Percentiles rank a stretch among this genome's conserved stretches.
These are phyloP conservation scores for Citrullus colocynthis DNA, from an alignment of 306 rosid genomes.

Conservation along the genomic window DNA sequence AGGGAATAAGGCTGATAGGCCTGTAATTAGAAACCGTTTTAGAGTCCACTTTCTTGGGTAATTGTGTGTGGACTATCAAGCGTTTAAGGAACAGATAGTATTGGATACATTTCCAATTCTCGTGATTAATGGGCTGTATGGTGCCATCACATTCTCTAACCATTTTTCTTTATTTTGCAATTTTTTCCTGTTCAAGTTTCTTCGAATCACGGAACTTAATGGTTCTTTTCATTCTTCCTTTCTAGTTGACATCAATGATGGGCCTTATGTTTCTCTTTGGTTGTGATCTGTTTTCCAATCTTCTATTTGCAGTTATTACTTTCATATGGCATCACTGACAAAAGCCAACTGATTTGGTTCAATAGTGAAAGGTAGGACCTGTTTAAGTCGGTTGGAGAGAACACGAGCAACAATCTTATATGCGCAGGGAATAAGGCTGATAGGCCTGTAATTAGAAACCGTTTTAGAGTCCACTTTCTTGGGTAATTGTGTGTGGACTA, in stretches of 20 bases:
- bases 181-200: neutral
- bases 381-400: too few relatives aligned
- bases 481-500: neutral
- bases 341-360: too few relatives aligned
- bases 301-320: slow-evolving; percentile 54
- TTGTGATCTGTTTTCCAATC: neutral
- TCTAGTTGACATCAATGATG: neutral
- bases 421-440: too few relatives aligned
- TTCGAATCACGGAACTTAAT: neutral
- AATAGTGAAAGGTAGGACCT: too few relatives aligned
- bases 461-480: too few relatives aligned
- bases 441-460: too few relatives aligned
- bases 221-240: neutral
- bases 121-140: neutral
- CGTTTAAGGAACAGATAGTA: neutral
- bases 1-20: too few relatives aligned
- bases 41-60: too few relatives aligned
- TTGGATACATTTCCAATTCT: neutral
- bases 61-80: neutral
- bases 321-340: slow-evolving; percentile 38
- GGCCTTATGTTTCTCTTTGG: neutral
- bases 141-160: neutral
- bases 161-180: neutral
- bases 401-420: too few relatives aligned
- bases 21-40: too few relatives aligned